Base-by-base conservation (phyloP, 2,329 filamentous ascomycete species). In the Arthrobotrys iridis region DNA sequence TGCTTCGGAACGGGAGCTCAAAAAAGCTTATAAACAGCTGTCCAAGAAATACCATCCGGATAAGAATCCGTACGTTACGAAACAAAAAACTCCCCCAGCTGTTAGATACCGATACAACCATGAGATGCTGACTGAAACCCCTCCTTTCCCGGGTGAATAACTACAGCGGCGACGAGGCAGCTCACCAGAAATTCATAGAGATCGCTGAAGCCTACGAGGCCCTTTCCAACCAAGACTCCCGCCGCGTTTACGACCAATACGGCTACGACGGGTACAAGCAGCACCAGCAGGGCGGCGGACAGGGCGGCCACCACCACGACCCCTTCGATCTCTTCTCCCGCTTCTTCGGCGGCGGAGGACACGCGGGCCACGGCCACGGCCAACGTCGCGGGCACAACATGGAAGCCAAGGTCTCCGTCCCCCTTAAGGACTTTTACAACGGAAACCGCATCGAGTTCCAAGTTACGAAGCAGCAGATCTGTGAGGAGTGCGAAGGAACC, bases 11-110 rank as follows among this genome's bases (percentile, higher is more conserved):
- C 89, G 90, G 80, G 91, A 98, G 80, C 90, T 99, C 81, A 99
- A 99, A 83, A 91, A 91, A 48, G 93, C 95, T 20, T 99, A 99
- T 83, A 89, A 93, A 74, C 90, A 89, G 74, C 86, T 99, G 8
- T 96, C 92, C 85, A 98, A 98, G 83, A 96, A 96, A 82, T 97
- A 88, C 82, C 95, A 99, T 81, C 95, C 95, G 2, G 95, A 99
- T 83, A 99, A 99, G 87, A 98, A 98, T 80, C 93, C 94, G 90
- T 95, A 87, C 80, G 91, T n/a, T n/a, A n/a, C n/a, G n/a, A n/a
- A n/a, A n/a, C n/a, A n/a, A n/a, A n/a, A n/a, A n/a, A n/a, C n/a
- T n/a, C n/a, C n/a, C n/a, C n/a, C n/a, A n/a, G n/a, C n/a, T n/a
- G n/a, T n/a, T n/a, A n/a, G n/a, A n/a, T n/a, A n/a, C n/a, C n/a